These are phyloP conservation scores for Geosmithia flava DNA, from an alignment of 2,329 filamentous ascomycete genomes.

Conservation along the genomic window DNA sequence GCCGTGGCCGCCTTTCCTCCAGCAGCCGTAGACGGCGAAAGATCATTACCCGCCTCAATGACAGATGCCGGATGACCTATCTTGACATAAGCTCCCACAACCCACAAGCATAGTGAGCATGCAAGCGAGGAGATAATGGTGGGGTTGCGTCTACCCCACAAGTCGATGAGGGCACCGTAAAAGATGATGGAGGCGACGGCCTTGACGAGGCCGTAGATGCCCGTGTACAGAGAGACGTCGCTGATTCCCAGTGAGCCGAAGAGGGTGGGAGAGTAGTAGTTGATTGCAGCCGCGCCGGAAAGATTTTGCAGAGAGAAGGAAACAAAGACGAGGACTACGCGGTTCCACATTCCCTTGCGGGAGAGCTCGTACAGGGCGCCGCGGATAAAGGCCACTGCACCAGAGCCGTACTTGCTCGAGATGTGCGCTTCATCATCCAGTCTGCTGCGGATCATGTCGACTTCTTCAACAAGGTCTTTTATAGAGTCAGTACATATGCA, in stretches of 20 bases:
- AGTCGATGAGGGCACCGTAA: conserved; percentile 24
- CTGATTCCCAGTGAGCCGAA: conserved; percentile 31
- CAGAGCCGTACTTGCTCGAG: conserved; percentile 17
- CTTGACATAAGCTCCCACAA: conserved; percentile 40
- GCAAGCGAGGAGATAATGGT: conserved; percentile 33
- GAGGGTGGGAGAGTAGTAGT: conserved; percentile 28
- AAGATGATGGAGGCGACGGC: conserved; percentile 27
- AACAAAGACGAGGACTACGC: conserved; percentile 21
- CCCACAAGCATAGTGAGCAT: conserved; percentile 35
- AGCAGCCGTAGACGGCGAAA: conserved; percentile 25
- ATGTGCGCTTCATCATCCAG: conserved; percentile 20
- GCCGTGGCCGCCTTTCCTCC: conserved; percentile 40
- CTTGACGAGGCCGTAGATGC: conserved; percentile 36
- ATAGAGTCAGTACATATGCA: neutral
- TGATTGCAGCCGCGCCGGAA: conserved; percentile 27
- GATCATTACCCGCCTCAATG: conserved; percentile 26
- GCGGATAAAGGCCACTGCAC: conserved; percentile 18
- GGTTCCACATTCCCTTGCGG: conserved; percentile 26
- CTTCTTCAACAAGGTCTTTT: conserved; percentile 34
- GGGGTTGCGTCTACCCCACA: conserved; percentile 24
- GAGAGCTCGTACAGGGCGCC: conserved; percentile 20
- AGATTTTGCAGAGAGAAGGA: conserved; percentile 26
- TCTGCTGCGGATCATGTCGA: conserved; percentile 28
- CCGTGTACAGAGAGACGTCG: conserved; percentile 31
- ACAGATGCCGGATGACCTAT: conserved; percentile 32